Conservation (phyloP, 441 rosid genomes). For the Mallotus japonicus region DNA sequence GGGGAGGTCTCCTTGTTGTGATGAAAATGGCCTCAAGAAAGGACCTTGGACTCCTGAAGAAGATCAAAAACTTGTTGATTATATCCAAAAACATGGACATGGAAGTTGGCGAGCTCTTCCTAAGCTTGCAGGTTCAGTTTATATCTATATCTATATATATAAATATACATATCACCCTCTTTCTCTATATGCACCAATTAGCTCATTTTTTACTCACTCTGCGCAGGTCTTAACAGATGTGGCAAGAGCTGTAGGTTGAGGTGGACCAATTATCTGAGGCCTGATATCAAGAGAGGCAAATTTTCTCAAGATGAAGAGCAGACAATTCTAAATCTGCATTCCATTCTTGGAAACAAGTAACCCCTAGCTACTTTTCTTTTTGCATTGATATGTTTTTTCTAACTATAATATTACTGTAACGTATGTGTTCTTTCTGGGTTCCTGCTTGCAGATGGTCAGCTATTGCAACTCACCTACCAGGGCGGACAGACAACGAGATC, state of each 20-base stretch:
- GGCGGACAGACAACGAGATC: conserved; percentile 83
- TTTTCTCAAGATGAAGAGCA: conserved; percentile 85
- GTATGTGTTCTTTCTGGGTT: neutral
- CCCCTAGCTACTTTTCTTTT: neutral
- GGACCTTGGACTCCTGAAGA: conserved; percentile 97
- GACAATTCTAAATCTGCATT: conserved; percentile 76
- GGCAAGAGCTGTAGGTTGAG: conserved; percentile 93
- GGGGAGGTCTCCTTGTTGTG: conserved; percentile 88
- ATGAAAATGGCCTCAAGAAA: conserved; percentile 87
- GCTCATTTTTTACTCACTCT: neutral
- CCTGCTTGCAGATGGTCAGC: conserved; percentile 68
- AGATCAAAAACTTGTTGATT: conserved; percentile 69
- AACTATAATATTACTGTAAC: neutral
- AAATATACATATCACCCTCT: too few species aligned
- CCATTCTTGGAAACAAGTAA: conserved; percentile 87
- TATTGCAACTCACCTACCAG: conserved; percentile 71
- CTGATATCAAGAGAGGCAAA: conserved; percentile 90
- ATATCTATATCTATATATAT: too few species aligned
- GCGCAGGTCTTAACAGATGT: conserved; percentile 72
- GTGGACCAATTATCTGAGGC: conserved; percentile 90
- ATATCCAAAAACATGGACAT: conserved; percentile 78
- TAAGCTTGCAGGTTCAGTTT: conserved; percentile 52
- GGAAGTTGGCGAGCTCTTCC: conserved; percentile 98
- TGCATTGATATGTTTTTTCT: neutral
- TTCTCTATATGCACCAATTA: too few species aligned